Percentiles rank a stretch among this genome's conserved stretches.
phyloP scores from a whole-genome alignment of 768 basidiomycete genomes.

The Roridomyces roridus region DNA sequence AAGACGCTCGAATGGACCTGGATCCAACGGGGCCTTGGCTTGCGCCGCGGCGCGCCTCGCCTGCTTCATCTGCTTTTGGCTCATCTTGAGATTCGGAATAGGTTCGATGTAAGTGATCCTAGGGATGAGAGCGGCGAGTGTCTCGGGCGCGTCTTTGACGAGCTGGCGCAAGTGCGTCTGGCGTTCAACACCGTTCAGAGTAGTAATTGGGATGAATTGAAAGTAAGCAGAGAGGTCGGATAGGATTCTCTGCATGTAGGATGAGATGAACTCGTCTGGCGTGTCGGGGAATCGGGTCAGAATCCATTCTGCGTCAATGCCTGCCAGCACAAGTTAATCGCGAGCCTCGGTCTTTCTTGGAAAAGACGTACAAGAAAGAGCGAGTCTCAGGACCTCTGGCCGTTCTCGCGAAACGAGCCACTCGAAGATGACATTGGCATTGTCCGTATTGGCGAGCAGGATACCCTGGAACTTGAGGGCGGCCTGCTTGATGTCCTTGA shows the following conservation, averaged over 20 bases:
- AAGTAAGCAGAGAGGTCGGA: conserved; percentile 31
- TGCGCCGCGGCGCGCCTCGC: conserved; percentile 16
- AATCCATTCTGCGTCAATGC: conserved; percentile 31
- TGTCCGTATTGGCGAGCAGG: conserved; percentile 4
- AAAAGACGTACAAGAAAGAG: conserved; percentile 13
- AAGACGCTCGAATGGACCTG: conserved; percentile 31
- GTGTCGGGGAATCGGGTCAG: conserved; percentile 38
- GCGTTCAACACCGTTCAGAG: conserved; percentile 13
- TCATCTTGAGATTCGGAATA: conserved; percentile 15
- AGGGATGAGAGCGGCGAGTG: conserved; percentile 2
- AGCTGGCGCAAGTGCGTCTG: conserved; percentile 11
- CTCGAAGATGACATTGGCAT: conserved; percentile 3
- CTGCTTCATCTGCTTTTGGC: conserved; percentile 35
- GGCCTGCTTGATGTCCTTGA: conserved; percentile 26
- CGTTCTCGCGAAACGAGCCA: conserved; percentile 8
- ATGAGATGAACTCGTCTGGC: conserved; percentile 26
- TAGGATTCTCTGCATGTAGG: conserved; percentile 30
- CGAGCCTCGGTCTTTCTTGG: no score
- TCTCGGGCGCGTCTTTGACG: conserved; percentile 21
- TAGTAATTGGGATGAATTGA: conserved; percentile 9
- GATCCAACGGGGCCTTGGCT: conserved; percentile 27
- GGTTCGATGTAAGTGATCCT: conserved; percentile 11
- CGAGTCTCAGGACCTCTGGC: conserved; percentile 12
- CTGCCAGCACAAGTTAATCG: conserved; percentile 11
- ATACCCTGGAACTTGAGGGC: conserved; percentile 32